Conservation (phyloP, 1,284 basidiomycete species). For the Thecaphora thlaspeos region DNA sequence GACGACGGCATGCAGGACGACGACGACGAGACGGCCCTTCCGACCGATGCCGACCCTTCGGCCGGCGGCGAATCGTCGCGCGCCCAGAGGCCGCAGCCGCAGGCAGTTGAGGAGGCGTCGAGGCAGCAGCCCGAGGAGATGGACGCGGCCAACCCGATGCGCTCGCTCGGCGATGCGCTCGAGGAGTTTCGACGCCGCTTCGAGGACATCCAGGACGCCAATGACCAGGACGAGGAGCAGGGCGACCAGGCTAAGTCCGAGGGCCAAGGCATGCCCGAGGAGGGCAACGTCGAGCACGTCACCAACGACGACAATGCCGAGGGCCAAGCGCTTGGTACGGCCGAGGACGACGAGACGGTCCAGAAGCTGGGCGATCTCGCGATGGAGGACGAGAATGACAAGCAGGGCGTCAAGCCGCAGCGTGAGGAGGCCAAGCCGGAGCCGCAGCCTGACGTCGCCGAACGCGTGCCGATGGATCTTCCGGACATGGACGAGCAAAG, state of each 20-base stretch:
- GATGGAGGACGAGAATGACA: slow-evolving; percentile 47
- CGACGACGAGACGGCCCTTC: slow-evolving; percentile 52
- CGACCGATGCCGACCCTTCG: slow-evolving; percentile 34
- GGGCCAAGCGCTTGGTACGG: slow-evolving; percentile 86
- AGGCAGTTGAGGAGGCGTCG: slow-evolving; percentile 7
- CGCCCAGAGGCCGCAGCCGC: slow-evolving; percentile 9
- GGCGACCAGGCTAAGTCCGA: slow-evolving; percentile 60
- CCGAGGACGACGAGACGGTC: slow-evolving; percentile 65
- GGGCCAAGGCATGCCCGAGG: slow-evolving; percentile 60
- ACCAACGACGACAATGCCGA: slow-evolving; percentile 69
- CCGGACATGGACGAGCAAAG: slow-evolving; percentile 51
- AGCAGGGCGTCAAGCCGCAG: slow-evolving; percentile 57
- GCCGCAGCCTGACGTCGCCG: slow-evolving; percentile 2
- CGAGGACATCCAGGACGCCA: slow-evolving; percentile 73
- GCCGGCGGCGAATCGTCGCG: slow-evolving; percentile 14
- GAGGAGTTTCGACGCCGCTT: slow-evolving; percentile 80
- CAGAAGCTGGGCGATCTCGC: slow-evolving; percentile 66
- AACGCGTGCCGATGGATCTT: slow-evolving; percentile 20
- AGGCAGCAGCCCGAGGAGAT: slow-evolving; percentile 28
- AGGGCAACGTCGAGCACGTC: slow-evolving; percentile 73
- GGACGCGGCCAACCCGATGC: slow-evolving; percentile 65
- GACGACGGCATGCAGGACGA: slow-evolving; percentile 50
- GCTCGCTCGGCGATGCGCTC: slow-evolving; percentile 81
- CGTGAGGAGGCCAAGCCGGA: slow-evolving; percentile 21
- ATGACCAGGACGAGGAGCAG: slow-evolving; percentile 55